These are phyloP conservation scores for Yamadazyma endophytica DNA, from an alignment of 805 yeast species.

Conservation along the genomic window DNA sequence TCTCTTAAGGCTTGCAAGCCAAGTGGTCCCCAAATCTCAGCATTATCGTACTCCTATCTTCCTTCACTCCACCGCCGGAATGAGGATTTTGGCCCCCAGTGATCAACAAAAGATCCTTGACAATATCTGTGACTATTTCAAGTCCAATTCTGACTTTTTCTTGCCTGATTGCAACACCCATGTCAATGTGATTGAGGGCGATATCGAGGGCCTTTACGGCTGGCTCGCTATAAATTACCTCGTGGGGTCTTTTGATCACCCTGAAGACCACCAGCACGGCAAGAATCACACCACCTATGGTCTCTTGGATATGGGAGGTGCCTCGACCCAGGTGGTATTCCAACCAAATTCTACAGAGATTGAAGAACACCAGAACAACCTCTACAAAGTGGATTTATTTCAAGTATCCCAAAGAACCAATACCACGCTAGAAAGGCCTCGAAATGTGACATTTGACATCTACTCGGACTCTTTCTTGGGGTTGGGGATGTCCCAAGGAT, in stretches of 20 bases:
- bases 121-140: constrained; percentile 48
- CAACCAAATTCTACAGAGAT: constrained; percentile 49
- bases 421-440: background rate
- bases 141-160: constrained; percentile 44
- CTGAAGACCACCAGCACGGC: constrained; percentile 36
- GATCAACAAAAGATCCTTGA: constrained; percentile 45
- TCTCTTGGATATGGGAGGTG: constrained; percentile 60
- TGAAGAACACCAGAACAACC: constrained; percentile 40
- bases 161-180: constrained; percentile 62
- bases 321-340: constrained; percentile 62
- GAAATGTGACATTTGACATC: constrained; percentile 26
- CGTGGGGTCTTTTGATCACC: constrained; percentile 41
- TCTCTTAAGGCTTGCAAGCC: constrained; percentile 45
- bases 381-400: constrained; percentile 43
- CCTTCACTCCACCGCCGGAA: constrained; percentile 68
- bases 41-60: constrained; percentile 62
- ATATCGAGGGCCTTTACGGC: constrained; percentile 61
- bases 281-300: constrained; percentile 50
- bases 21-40: constrained; percentile 57
- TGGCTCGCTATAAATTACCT: constrained; percentile 63
- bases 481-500: constrained; percentile 57
- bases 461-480: constrained; percentile 58
- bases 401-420: constrained; percentile 13
- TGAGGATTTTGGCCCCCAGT: constrained; percentile 53
- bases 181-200: constrained; percentile 59